Evolutionary conservation across 140 eudicot genomes (phyloP), one percentile per base, ranked within the genome.

Genomic region (Stevia rebaudiana): DNA sequence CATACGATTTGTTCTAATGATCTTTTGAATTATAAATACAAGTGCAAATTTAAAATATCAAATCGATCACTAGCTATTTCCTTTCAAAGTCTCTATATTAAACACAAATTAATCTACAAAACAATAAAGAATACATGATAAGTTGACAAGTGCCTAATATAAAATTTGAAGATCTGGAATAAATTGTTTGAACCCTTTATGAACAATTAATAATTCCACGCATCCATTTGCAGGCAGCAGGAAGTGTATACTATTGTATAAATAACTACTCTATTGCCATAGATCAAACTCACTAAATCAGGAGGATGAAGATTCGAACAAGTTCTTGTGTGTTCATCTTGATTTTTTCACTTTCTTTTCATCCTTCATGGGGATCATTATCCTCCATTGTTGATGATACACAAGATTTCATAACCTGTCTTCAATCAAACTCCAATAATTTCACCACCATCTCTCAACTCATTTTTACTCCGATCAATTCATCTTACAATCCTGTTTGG

Each of bases 401-500:
- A 0, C 12, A 64, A 64, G 58, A 46, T 44, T 64, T 64, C 30
- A 17, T 64, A 44, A 25, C 18, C 22, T 64, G 70, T 13, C 2
- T 65, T 3, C 22, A 18, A 17, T 47, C 58, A 17, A 64, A 64
- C 11, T 64, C 58, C 31, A 30, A 25, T 11, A 47, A 65, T 48
- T 30, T 48, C 13, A 46, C 58, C 44, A 28, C 33, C 8, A 30
- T 46, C 58, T 46, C 58, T 30, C 33, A 19, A 30, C 70, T 65
- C 33, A 28, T 28, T 28, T 28, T 28, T 28, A 28, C 33, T 28
- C 33, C 33, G 33, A 28, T 4, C 33, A 65, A 65, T 19, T 11
- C 70, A 44, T 65, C 70, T 31, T 65, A 46, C 47, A 19, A 46
- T 6, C 70, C 70, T 6, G 30, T 65, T 46, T 64, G 70, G 70